phyloP scores from a whole-genome alignment of 176 grass and related monocot species.

The Avena atlantica region DNA sequence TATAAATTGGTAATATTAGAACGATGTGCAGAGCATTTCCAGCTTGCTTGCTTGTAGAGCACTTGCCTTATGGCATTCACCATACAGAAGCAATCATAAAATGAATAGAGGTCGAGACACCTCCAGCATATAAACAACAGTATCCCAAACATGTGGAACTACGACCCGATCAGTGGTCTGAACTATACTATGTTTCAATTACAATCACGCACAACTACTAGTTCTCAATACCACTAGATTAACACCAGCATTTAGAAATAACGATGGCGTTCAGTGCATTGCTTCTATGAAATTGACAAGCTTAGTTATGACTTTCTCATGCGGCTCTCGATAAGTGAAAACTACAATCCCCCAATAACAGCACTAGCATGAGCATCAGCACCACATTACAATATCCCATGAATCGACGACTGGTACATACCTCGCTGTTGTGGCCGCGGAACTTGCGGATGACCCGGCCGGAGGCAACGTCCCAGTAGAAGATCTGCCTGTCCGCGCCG shows the following conservation, averaged over 20 bases:
- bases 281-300: neutral
- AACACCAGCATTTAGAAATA: neutral
- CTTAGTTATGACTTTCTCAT: neutral
- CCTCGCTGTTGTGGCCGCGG: slow-evolving; percentile 95
- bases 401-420: slow-evolving; percentile 25
- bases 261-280: neutral
- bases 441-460: slow-evolving; percentile 91
- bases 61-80: neutral
- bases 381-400: neutral
- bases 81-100: neutral
- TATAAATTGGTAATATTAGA: neutral
- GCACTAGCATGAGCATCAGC: neutral
- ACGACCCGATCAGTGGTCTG: neutral
- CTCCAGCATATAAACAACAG: neutral
- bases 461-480: slow-evolving; percentile 92
- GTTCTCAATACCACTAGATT: neutral
- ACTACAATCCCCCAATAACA: neutral
- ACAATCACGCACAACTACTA: slow-evolving; percentile 1
- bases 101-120: slow-evolving; percentile 8
- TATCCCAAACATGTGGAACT: neutral
- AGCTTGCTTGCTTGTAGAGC: neutral
- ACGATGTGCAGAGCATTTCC: neutral
- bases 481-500: slow-evolving; percentile 85
- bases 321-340: neutral
- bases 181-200: too few relatives aligned